phyloP scores from a whole-genome alignment of 441 rosid species.

The Corymbia calophylla region DNA sequence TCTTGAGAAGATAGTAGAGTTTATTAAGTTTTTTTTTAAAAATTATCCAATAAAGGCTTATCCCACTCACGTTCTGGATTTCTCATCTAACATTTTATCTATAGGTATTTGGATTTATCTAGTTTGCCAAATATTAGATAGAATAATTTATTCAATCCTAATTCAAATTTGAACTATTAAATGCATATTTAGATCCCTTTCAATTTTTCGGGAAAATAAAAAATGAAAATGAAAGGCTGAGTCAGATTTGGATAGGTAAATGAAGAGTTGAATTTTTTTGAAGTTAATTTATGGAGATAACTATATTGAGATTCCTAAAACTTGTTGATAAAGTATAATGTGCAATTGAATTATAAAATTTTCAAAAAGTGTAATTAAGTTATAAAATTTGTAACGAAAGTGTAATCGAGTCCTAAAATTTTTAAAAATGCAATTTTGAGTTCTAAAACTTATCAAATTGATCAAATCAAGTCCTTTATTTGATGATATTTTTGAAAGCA shows the following conservation, averaged over 20 bases:
- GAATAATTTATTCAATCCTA: background rate
- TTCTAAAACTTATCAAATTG: no score
- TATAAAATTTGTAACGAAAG: no score
- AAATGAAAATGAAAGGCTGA: background rate
- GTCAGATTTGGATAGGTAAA: background rate
- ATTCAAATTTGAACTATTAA: background rate
- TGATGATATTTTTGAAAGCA: no score
- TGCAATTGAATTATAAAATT: no score
- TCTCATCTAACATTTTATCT: background rate
- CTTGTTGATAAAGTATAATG: no score
- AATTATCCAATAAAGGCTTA: accelerated
- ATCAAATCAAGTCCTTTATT: no score
- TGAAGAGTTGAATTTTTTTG: background rate
- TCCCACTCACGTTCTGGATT: accelerated
- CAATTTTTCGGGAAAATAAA: background rate
- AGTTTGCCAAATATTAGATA: accelerated
- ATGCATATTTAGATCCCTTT: background rate
- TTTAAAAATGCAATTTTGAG: no score
- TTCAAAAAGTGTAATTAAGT: no score
- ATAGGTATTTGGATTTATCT: background rate
- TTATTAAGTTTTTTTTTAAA: background rate
- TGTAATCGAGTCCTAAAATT: no score
- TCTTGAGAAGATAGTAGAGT: accelerated
- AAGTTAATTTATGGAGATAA: background rate
- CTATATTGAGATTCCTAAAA: no score